phyloP scores from a whole-genome alignment of 2,329 filamentous ascomycete genomes.

The Penicillium capsulatum region DNA sequence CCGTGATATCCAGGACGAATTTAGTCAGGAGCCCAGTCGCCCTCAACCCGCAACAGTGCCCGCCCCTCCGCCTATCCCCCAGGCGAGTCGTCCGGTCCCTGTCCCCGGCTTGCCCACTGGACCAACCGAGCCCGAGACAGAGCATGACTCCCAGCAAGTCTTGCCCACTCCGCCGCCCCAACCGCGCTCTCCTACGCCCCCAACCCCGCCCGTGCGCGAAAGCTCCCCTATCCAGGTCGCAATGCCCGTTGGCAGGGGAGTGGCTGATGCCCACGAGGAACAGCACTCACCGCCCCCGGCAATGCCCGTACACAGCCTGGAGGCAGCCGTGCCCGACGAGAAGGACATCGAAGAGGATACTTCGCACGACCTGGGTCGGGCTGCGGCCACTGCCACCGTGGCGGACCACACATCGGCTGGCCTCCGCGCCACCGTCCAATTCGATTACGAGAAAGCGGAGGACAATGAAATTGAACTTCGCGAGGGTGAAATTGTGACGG shows the following conservation, averaged over 20 bases:
- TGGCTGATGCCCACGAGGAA: constrained; percentile 44
- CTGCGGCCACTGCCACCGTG: constrained; percentile 55
- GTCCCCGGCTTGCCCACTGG: constrained; percentile 71
- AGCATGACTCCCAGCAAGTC: constrained; percentile 31
- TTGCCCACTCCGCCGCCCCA: constrained; percentile 41
- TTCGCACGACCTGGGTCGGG: constrained; percentile 56
- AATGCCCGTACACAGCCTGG: constrained; percentile 62
- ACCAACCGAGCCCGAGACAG: constrained; percentile 49
- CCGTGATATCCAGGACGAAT: constrained; percentile 72
- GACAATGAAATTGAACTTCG: constrained; percentile 91
- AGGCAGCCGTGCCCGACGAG: constrained; percentile 59
- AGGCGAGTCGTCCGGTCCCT: constrained; percentile 64
- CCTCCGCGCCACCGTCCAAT: constrained; percentile 74
- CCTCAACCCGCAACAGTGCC: constrained; percentile 32
- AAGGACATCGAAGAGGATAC: constrained; percentile 60
- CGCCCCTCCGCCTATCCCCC: constrained; percentile 57
- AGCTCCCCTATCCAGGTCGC: constrained; percentile 79
- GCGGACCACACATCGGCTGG: constrained; percentile 49
- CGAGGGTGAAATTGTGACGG: constrained; percentile 81
- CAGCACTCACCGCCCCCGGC: constrained; percentile 37
- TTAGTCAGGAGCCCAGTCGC: constrained; percentile 63
- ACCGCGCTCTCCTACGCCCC: constrained; percentile 49
- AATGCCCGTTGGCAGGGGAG: constrained; percentile 70
- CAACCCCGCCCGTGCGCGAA: constrained; percentile 49
- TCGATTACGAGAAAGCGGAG: constrained; percentile 96